Evolutionary conservation across 441 rosid species (phyloP).

Genomic region (Pelargonium cotyledonis): DNA sequence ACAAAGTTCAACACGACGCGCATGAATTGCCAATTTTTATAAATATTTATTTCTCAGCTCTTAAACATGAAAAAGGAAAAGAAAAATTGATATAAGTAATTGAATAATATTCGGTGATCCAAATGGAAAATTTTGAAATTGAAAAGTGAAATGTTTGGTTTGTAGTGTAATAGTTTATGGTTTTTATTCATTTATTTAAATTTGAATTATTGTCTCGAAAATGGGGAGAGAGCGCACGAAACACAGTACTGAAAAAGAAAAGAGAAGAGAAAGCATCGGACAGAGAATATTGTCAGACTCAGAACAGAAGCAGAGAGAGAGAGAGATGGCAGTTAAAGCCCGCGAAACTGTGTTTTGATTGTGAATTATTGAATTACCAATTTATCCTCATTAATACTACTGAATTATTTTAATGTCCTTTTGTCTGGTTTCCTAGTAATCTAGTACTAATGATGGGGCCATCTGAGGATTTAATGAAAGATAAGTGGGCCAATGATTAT

Average conservation of each 20-base stretch:
- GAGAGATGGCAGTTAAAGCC: not conserved
- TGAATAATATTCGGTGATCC: not conserved
- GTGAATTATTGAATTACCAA: not conserved
- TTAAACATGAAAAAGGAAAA: too few relatives aligned
- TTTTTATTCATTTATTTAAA: not conserved
- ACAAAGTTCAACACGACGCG: too few relatives aligned
- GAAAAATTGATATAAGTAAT: not conserved
- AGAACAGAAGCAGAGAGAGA: not conserved
- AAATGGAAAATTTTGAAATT: not conserved
- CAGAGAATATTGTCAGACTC: constrained; percentile 7
- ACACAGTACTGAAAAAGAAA: too few relatives aligned
- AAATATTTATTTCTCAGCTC: too few relatives aligned
- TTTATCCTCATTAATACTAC: not conserved
- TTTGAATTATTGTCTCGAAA: not conserved
- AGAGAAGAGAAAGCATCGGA: not conserved
- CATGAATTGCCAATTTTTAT: too few relatives aligned
- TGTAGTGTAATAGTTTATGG: not conserved
- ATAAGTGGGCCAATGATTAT: too few relatives aligned
- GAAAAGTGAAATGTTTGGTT: constrained; percentile 4
- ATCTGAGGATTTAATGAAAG: too few relatives aligned
- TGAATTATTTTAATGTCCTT: too few relatives aligned
- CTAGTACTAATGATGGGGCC: too few relatives aligned
- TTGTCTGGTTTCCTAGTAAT: too few relatives aligned
- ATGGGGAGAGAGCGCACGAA: not conserved
- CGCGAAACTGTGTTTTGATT: constrained; percentile 7